Percentiles rank a stretch among this genome's conserved stretches.
These are phyloP conservation scores for Rhodotorula taiwanensis DNA, from an alignment of 768 basidiomycete genomes.

Conservation along the genomic window DNA sequence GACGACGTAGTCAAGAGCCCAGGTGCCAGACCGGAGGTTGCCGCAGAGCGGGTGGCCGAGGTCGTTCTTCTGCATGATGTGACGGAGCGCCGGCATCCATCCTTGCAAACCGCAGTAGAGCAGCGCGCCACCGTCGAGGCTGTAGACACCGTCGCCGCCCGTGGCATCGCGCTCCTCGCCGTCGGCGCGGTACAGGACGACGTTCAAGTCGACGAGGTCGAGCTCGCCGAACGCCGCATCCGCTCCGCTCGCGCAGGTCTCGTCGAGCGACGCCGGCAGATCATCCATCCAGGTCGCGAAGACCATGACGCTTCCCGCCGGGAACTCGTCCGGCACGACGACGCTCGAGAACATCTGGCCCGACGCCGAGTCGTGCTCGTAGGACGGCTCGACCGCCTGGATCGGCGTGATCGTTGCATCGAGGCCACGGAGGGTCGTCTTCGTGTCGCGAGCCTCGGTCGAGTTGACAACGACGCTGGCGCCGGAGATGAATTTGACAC, in stretches of 20 bases:
- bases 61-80: conserved; percentile 83
- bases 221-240: conserved; percentile 66
- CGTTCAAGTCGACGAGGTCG: conserved; percentile 80
- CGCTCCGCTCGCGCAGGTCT: conserved; percentile 63
- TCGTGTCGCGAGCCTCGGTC: conserved; percentile 48
- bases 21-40: conserved; percentile 77
- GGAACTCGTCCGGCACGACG: conserved; percentile 76
- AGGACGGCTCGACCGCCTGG: not conserved
- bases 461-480: conserved; percentile 64
- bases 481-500: conserved; percentile 72
- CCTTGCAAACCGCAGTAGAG: conserved; percentile 93
- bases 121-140: conserved; percentile 63
- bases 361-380: conserved; percentile 12
- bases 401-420: conserved; percentile 20
- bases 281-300: conserved; percentile 79
- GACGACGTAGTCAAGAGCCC: conserved; percentile 86
- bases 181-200: conserved; percentile 75
- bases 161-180: conserved; percentile 81
- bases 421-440: conserved; percentile 31
- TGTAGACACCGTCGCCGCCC: conserved; percentile 74
- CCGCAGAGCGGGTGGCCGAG: conserved; percentile 84
- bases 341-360: conserved; percentile 63
- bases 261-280: conserved; percentile 63
- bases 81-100: conserved; percentile 84
- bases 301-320: conserved; percentile 90